Evolutionary conservation across 306 rosid species (phyloP), one percentile per base, ranked within the genome.

Genomic region (Corylus americana): DNA sequence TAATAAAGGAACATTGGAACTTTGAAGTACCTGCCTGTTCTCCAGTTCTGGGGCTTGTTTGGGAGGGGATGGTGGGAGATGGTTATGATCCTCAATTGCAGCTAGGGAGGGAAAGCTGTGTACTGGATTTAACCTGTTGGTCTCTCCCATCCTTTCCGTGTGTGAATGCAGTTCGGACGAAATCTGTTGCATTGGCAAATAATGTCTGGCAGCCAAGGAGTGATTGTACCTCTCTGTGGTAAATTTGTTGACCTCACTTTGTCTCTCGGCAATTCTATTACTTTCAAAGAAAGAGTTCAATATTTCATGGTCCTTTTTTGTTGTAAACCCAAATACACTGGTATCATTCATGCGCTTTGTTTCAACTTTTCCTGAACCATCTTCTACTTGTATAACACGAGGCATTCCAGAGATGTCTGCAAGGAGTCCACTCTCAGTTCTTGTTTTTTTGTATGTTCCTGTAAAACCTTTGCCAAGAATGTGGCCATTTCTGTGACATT

Each of bases 401-500:
- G 86, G 73, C 74, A 64, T 83, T 50, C 77, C 76, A 47, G 17
- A n/a, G 73, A 81, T 70, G 59, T 87, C 83, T 86, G 81, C 63
- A 73, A 48, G 49, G 70, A 48, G 63, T 70, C 61, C 83, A 68
- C 81, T 74, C 76, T 84, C 81, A 74, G 80, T 70, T 85, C 79
- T 91, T 82, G 74, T 82, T 82, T 80, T 92, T 78, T 87, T 91
- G 55, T 29, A 81, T 29, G 79, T 73, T 84, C 80, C 78, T 55
- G 70, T 70, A 77, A 77, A 66, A 11, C 71, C 81, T 58, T 39
- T 39, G 85, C 71, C 70, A 61, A 66, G 73, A 83, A 62, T 64
- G 68, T 77, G 76, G 62, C 74, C 82, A 66, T 71, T 80, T 76
- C 75, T 75, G 50, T 62, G 81, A 82, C 63, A 74, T 72, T 79